phyloP scores from a whole-genome alignment of 2,329 filamentous ascomycete species.

The Colletotrichum musicola region DNA sequence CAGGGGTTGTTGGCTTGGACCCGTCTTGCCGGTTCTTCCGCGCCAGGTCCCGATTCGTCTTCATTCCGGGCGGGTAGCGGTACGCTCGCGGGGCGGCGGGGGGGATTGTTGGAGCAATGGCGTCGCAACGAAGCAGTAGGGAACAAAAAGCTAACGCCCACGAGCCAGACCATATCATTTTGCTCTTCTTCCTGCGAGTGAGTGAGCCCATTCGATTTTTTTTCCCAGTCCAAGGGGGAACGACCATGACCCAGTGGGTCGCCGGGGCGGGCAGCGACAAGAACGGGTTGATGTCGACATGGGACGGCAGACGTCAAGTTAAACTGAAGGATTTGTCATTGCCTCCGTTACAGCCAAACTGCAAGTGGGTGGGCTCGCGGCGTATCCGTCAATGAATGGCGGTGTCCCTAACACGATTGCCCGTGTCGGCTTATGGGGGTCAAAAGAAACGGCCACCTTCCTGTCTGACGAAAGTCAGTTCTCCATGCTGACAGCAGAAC shows the following conservation, averaged over 20 bases:
- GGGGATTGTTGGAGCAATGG: not conserved
- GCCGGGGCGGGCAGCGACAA: not conserved
- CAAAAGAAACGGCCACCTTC: conserved; percentile 7
- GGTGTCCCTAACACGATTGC: conserved; percentile 18
- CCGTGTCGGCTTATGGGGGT: conserved; percentile 5
- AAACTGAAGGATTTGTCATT: conserved; percentile 9
- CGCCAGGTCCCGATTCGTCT: conserved; percentile 24
- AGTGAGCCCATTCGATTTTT: conserved; percentile 12
- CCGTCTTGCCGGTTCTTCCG: conserved; percentile 27
- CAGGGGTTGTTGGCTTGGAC: conserved; percentile 25
- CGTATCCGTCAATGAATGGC: conserved; percentile 26
- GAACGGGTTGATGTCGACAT: conserved; percentile 7
- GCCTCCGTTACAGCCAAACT: not conserved
- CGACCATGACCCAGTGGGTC: conserved; percentile 8
- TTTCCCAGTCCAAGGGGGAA: not conserved
- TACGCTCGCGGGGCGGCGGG: not conserved
- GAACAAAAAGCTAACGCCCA: conserved; percentile 14
- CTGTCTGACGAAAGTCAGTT: conserved; percentile 21
- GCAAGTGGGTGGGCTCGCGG: conserved; percentile 7
- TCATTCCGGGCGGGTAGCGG: not conserved
- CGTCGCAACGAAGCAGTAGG: not conserved
- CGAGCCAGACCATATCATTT: conserved; percentile 9
- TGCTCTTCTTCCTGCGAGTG: conserved; percentile 38
- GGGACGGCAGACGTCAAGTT: conserved; percentile 1
- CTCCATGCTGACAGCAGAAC: conserved; percentile 42